Conservation (phyloP, 345 rosid genomes). For the Cochlearia excelsa region DNA sequence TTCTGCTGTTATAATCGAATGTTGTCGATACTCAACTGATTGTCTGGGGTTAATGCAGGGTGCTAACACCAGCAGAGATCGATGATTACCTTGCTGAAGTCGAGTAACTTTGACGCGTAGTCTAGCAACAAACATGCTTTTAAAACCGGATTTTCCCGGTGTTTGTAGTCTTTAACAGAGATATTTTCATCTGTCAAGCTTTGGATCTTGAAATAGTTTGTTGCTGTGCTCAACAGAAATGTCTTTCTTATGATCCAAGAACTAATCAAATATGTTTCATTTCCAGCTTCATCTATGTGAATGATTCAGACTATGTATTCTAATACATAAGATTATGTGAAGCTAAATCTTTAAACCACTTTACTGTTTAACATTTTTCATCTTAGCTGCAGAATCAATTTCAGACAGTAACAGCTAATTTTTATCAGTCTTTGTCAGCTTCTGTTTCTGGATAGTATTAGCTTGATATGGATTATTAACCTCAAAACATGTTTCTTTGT, state of each 20-base stretch:
- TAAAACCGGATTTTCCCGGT: not conserved
- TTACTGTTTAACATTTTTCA: no score
- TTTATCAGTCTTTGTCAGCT: slow-evolving; percentile 18
- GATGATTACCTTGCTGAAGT: slow-evolving; percentile 52
- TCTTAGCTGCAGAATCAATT: slow-evolving; percentile 16
- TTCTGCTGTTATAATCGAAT: slow-evolving; percentile 5
- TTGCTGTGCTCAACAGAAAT: slow-evolving; percentile 22
- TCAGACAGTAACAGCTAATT: not conserved
- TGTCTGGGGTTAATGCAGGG: slow-evolving; percentile 43
- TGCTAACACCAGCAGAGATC: slow-evolving; percentile 71
- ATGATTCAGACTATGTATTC: no score
- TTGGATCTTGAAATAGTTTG: slow-evolving; percentile 19
- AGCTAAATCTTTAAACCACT: no score
- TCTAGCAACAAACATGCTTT: not conserved
- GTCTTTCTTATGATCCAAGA: not conserved
- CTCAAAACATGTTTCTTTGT: slow-evolving; percentile 13
- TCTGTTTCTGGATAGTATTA: slow-evolving; percentile 11
- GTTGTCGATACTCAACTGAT: not conserved
- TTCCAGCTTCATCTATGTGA: no score
- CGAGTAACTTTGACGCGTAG: slow-evolving; percentile 39
- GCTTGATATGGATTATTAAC: slow-evolving; percentile 6
- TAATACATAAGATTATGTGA: no score
- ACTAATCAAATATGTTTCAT: slow-evolving; percentile 2
- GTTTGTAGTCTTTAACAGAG: slow-evolving; percentile 4
- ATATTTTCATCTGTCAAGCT: slow-evolving; percentile 9